Evolutionary conservation across 768 basidiomycete species (phyloP).

Genomic region (Sporobolomyces pararoseus): DNA sequence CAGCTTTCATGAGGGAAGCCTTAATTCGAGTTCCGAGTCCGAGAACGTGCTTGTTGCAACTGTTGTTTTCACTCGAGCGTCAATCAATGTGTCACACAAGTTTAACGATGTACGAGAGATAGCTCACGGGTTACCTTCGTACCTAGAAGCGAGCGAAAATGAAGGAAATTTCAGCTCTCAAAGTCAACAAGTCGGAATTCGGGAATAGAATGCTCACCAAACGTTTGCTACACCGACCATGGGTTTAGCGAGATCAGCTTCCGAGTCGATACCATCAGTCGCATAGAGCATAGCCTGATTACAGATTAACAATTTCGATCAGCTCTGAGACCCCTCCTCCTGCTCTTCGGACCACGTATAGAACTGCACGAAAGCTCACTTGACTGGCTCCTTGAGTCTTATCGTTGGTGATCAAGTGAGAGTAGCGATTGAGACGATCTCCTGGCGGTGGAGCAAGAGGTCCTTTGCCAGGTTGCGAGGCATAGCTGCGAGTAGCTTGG

Average conservation of each 20-base stretch:
- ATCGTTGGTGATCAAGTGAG: conserved; percentile 75
- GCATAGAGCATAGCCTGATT: conserved; percentile 94
- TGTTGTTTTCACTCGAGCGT: conserved; percentile 51
- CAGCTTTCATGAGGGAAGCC: conserved; percentile 64
- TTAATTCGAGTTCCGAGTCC: conserved; percentile 83
- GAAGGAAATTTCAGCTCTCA: neutral
- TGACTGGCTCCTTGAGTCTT: conserved; percentile 96
- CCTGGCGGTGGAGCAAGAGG: conserved; percentile 6
- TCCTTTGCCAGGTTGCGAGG: conserved; percentile 1
- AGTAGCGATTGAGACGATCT: conserved; percentile 59
- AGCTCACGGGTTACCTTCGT: conserved; percentile 94
- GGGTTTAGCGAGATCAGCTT: conserved; percentile 85
- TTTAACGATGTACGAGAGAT: too few species aligned
- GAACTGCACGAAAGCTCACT: conserved; percentile 53
- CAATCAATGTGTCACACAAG: too few species aligned
- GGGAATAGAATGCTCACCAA: conserved; percentile 62
- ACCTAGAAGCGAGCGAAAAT: conserved; percentile 57
- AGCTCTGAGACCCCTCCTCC: neutral
- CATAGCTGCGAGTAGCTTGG: neutral
- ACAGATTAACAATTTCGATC: neutral
- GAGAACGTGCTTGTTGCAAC: conserved; percentile 92
- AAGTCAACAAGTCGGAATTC: neutral
- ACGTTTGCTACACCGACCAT: conserved; percentile 98
- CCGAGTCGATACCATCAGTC: conserved; percentile 79
- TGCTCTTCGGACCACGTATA: neutral